phyloP scores from a whole-genome alignment of 2,329 filamentous ascomycete species.

The Pseudogymnoascus verrucosus region DNA sequence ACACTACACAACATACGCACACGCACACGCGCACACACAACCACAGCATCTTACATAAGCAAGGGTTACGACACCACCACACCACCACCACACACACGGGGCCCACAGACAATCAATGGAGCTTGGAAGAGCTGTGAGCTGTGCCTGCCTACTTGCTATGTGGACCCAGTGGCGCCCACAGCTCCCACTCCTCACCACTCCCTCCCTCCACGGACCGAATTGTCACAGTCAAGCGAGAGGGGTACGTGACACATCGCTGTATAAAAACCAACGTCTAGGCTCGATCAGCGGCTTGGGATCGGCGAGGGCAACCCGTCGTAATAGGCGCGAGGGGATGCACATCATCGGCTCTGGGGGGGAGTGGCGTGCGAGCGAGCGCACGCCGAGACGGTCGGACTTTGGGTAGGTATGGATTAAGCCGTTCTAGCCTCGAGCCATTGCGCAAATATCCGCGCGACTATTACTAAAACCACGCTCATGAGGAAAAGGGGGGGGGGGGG shows the following conservation, averaged over 20 bases:
- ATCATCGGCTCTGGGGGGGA: not conserved
- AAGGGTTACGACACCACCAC: not conserved
- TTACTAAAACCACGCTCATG: not conserved
- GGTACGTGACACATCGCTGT: not conserved
- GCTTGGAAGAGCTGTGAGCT: too few species aligned
- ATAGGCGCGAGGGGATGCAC: not conserved
- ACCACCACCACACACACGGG: not conserved
- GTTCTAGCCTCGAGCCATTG: not conserved
- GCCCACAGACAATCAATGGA: too few species aligned
- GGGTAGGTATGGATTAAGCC: not conserved
- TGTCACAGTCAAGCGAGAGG: not conserved
- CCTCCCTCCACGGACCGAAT: not conserved
- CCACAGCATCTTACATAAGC: not conserved
- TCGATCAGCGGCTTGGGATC: not conserved
- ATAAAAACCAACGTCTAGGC: not conserved
- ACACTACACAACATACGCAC: not conserved
- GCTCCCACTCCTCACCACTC: not conserved
- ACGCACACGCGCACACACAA: not conserved
- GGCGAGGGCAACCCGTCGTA: not conserved
- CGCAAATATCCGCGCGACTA: not conserved
- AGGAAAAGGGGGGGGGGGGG: not conserved
- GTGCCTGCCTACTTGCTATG: not conserved
- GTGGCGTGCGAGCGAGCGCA: not conserved
- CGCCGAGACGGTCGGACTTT: not conserved
- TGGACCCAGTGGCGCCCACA: not conserved